phyloP scores from a whole-genome alignment of 2,329 filamentous ascomycete species.

The Chaetomium sp. region DNA sequence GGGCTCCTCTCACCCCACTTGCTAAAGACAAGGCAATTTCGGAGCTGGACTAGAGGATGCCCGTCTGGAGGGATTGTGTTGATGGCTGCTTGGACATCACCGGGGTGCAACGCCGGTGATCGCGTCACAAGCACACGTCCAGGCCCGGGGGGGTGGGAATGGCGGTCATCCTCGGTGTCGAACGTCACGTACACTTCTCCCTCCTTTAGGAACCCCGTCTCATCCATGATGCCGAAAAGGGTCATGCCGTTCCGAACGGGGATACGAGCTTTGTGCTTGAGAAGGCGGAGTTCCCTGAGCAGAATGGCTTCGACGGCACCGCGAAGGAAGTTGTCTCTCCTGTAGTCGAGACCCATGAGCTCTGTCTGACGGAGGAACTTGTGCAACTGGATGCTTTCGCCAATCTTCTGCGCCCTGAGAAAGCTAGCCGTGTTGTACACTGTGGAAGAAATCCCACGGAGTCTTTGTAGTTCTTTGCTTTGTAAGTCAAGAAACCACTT shows the following conservation, averaged over 20 bases:
- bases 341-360: slow-evolving; percentile 64
- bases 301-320: slow-evolving; percentile 69
- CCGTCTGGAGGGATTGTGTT: slow-evolving; percentile 61
- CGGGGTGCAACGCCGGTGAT: slow-evolving; percentile 80
- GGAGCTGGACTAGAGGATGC: slow-evolving; percentile 63
- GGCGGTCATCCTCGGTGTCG: slow-evolving; percentile 29
- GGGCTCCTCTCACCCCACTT: slow-evolving; percentile 67
- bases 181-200: slow-evolving; percentile 67
- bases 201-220: slow-evolving; percentile 68
- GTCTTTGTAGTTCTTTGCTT: slow-evolving; percentile 57
- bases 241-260: slow-evolving; percentile 71
- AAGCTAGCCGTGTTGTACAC: slow-evolving; percentile 67
- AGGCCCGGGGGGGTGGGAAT: slow-evolving; percentile 32
- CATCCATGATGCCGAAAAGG: slow-evolving; percentile 82
- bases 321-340: slow-evolving; percentile 69
- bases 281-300: slow-evolving; percentile 67
- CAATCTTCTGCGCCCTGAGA: slow-evolving; percentile 63
- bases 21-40: slow-evolving; percentile 80
- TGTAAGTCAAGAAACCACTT: slow-evolving; percentile 68
- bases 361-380: slow-evolving; percentile 63
- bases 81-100: slow-evolving; percentile 70
- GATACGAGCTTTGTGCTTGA: slow-evolving; percentile 81
- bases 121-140: slow-evolving; percentile 67
- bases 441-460: slow-evolving; percentile 61
- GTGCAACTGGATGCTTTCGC: slow-evolving; percentile 56